Conservation (phyloP, 2,329 filamentous ascomycete species). For the Xylaria sp. region DNA sequence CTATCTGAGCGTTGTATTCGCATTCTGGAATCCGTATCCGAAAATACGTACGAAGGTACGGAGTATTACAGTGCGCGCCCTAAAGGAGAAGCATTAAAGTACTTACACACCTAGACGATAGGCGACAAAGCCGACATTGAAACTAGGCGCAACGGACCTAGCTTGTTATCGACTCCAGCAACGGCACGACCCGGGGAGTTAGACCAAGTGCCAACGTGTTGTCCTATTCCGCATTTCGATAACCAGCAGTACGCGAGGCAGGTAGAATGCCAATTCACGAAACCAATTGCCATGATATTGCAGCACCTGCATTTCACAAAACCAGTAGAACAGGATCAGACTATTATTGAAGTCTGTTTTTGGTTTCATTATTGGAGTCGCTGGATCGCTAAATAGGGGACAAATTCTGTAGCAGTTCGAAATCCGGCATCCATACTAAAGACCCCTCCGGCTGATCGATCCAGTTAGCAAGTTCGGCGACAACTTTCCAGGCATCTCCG, state of each 20-base stretch:
- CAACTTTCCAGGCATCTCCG: conserved; percentile 44
- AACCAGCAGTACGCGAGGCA: not conserved
- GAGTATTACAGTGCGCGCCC: not conserved
- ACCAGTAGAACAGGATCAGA: not conserved
- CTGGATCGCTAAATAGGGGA: conserved; percentile 27
- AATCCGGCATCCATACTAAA: conserved; percentile 48
- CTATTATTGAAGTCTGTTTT: not conserved
- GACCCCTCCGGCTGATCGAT: conserved; percentile 46
- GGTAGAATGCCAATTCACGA: not conserved
- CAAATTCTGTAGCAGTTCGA: conserved; percentile 46
- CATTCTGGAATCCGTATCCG: not conserved
- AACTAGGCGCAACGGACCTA: not conserved
- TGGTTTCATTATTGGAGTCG: not conserved
- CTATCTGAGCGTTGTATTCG: not conserved
- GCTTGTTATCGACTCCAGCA: no score
- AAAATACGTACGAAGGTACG: no score
- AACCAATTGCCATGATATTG: not conserved
- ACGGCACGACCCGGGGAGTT: not conserved
- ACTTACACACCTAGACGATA: no score
- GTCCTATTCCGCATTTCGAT: not conserved
- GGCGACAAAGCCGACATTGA: not conserved
- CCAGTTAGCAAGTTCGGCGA: conserved; percentile 47
- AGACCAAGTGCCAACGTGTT: not conserved
- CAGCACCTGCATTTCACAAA: not conserved
- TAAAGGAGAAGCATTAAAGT: not conserved